phyloP scores from a whole-genome alignment of 1,284 basidiomycete species.

The Melampsora larici-populina region DNA sequence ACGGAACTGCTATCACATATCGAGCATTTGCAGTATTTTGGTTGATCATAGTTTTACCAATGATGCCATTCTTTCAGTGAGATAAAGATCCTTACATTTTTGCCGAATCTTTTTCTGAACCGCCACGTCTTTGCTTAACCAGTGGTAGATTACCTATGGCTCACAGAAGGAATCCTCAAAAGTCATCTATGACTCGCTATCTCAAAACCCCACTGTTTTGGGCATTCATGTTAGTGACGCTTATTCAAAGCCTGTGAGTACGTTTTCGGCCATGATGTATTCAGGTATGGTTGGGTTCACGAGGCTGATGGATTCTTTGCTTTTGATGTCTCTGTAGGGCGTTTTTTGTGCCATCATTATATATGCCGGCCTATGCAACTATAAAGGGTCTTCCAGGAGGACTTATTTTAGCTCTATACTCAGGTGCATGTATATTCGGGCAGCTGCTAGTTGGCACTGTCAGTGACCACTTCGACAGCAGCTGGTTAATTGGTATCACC shows the following conservation, averaged over 20 bases:
- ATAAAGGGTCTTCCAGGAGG: conserved; percentile 30
- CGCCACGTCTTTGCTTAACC: background rate
- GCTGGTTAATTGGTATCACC: conserved; percentile 26
- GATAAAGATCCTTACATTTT: background rate
- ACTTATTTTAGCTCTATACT: conserved; percentile 15
- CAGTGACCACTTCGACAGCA: conserved; percentile 31
- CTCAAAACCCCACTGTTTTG: conserved; percentile 31
- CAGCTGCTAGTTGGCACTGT: conserved; percentile 14
- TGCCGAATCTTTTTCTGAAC: background rate
- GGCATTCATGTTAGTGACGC: conserved; percentile 18
- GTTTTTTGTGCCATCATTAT: conserved; percentile 27
- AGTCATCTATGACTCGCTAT: conserved; percentile 2
- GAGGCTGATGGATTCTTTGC: no score
- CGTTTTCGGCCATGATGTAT: no score
- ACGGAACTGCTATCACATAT: conserved; percentile 18
- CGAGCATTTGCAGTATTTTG: conserved; percentile 16
- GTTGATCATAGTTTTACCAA: background rate
- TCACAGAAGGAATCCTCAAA: background rate
- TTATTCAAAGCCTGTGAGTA: no score
- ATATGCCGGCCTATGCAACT: conserved; percentile 31
- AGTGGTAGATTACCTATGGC: conserved; percentile 18
- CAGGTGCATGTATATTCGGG: conserved; percentile 24
- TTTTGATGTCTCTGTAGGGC: conserved; percentile 1
- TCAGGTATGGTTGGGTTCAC: no score
- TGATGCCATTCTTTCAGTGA: conserved; percentile 34